A percentile compares a stretch with the other conserved stretches of the same genome.
phyloP scores from a whole-genome alignment of 2,329 filamentous ascomycete genomes.

The Aspergillus flavus region DNA sequence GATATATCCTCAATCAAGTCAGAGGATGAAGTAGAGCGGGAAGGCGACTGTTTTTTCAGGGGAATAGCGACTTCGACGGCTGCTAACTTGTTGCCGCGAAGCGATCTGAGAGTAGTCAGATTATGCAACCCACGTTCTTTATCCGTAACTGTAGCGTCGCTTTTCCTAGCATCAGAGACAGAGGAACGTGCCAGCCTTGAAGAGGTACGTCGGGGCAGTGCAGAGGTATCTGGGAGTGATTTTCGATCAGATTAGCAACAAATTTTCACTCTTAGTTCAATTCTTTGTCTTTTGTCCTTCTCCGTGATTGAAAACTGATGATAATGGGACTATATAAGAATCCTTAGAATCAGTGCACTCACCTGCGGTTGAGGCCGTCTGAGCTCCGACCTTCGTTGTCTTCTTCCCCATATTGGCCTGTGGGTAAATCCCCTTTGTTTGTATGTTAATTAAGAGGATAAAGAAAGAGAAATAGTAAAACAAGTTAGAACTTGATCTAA shows the following conservation, averaged over 20 bases:
- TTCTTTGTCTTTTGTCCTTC: not conserved
- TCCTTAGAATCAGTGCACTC: not conserved
- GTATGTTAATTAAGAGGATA: not conserved
- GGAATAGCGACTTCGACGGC: conserved; percentile 37
- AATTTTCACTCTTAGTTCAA: not conserved
- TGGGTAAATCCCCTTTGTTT: not conserved
- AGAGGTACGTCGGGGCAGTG: conserved; percentile 26
- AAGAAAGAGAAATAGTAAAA: not conserved
- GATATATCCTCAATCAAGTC: conserved; percentile 44
- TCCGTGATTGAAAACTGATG: not conserved
- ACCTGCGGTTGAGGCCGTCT: conserved; percentile 6
- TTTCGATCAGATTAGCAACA: not conserved
- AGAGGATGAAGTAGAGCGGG: conserved; percentile 36
- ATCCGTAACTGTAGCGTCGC: conserved; percentile 4
- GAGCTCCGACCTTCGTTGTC: conserved; percentile 10
- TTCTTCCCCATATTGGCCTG: conserved; percentile 14
- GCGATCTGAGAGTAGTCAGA: not conserved
- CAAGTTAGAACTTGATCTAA: not conserved
- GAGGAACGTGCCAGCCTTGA: conserved; percentile 23
- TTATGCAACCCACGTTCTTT: conserved; percentile 4
- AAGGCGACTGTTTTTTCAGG: conserved; percentile 25
- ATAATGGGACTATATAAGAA: not conserved
- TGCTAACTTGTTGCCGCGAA: not conserved
- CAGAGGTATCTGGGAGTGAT: conserved; percentile 7
- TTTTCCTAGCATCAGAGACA: conserved; percentile 15